Conservation (phyloP, 148 eudicot species). For the Fagopyrum tataricum region DNA sequence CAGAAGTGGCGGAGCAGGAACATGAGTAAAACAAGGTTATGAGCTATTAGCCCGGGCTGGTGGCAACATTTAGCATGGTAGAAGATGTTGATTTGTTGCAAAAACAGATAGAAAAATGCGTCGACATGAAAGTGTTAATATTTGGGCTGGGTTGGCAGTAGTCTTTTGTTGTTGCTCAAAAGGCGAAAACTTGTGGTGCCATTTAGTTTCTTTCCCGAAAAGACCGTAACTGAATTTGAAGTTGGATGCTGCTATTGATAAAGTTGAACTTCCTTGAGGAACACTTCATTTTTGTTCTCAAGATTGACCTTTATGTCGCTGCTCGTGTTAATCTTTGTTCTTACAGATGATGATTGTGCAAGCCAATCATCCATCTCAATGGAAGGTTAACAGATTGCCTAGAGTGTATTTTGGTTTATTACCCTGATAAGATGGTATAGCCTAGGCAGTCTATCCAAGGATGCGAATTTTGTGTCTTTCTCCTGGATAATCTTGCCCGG, state of each 20-base stretch:
- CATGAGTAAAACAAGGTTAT: conserved; percentile 8
- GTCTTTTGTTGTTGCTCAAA: background rate
- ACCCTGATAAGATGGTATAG: no score
- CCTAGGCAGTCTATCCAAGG: no score
- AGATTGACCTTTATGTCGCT: no score
- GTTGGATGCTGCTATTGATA: background rate
- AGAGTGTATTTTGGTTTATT: no score
- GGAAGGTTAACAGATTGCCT: no score
- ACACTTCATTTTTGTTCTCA: background rate
- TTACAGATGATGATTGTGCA: no score
- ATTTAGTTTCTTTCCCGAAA: background rate
- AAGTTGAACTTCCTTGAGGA: background rate
- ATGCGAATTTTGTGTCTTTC: no score
- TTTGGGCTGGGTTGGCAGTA: background rate
- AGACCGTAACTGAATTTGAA: background rate
- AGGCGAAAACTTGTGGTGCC: background rate
- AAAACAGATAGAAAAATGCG: conserved; percentile 17
- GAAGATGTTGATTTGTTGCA: background rate
- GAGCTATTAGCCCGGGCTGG: background rate
- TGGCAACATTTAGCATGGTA: background rate
- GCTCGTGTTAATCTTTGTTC: no score
- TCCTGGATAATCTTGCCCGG: no score
- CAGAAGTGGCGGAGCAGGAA: background rate
- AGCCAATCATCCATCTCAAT: no score
- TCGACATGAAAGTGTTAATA: conserved; percentile 38